Base-by-base conservation (phyloP, 169 alveolate species). In the Eimeria necatrix region DNA sequence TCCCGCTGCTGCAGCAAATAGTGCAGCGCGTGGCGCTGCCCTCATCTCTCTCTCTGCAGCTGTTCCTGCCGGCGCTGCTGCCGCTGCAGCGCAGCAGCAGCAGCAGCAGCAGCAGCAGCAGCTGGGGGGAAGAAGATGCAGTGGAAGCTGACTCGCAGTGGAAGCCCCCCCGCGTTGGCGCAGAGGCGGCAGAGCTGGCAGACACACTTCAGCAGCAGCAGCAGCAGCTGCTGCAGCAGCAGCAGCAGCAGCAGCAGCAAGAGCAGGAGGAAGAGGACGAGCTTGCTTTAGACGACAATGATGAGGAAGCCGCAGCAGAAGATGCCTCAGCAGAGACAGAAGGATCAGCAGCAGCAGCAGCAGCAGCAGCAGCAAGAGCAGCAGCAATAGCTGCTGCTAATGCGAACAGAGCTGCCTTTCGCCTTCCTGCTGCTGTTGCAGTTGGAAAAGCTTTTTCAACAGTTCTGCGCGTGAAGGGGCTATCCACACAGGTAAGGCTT, bases 401-500 rank as follows among this genome's bases (percentile, higher is more conserved):
- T n/a, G 14, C 20, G 20, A 56, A 8, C 8, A 56, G 64, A 56
- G 14, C 64, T 8, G 20, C 14, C 64, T 56, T 56, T 56, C 64
- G 64, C 64, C 64, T 56, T 56, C 64, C 64, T 14, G 64, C 64
- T 56, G 64, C 64, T 14, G 8, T 14, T 56, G 64, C 64, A 9
- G 64, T 56, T 56, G 64, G 20, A 56, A 14, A 9, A 9, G 20
- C 64, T 14, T 56, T 56, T 56, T 8, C 14, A 56, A 14, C 64
- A 9, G 8, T 14, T 56, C 14, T 56, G 64, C 64, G 64, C 64
- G 64, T 14, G 20, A 56, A 56, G 64, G 64, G 14, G 14, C 8
- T 56, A 14, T 14, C 64, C 14, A 56, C 64, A 98, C 52, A 61
- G 83, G 96, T 94, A 68, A 14, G 94, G 7, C n/a, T 61, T 61